phyloP scores from a whole-genome alignment of 2,329 filamentous ascomycete genomes.

The Fusarium sp. region DNA sequence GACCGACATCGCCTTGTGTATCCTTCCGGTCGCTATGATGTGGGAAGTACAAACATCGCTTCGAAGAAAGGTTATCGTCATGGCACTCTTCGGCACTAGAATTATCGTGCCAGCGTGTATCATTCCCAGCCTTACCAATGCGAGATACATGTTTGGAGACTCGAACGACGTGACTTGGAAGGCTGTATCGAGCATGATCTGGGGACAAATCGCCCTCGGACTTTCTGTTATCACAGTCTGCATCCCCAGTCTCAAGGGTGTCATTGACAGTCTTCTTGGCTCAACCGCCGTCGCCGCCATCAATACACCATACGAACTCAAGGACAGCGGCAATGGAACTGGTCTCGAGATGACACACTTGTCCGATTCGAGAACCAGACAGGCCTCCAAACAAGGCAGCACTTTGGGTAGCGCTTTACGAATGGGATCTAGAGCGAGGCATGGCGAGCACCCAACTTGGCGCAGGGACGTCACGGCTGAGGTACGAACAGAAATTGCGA shows the following conservation, averaged over 20 bases:
- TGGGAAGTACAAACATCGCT: slow-evolving; percentile 45
- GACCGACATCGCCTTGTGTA: slow-evolving; percentile 36
- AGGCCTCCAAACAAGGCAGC: slow-evolving; percentile 22
- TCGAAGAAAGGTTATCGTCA: slow-evolving; percentile 39
- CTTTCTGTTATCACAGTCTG: slow-evolving; percentile 46
- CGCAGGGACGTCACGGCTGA: slow-evolving; percentile 26
- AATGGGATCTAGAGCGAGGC: slow-evolving; percentile 9
- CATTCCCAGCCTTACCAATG: slow-evolving; percentile 36
- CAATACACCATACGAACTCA: slow-evolving; percentile 42
- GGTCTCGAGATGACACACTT: slow-evolving; percentile 40
- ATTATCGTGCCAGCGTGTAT: slow-evolving; percentile 42
- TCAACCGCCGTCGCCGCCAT: slow-evolving; percentile 40
- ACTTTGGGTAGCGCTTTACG: slow-evolving; percentile 1
- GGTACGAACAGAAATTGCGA: slow-evolving; percentile 15
- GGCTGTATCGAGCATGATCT: slow-evolving; percentile 34
- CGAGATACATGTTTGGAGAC: slow-evolving; percentile 31
- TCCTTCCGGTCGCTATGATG: slow-evolving; percentile 46
- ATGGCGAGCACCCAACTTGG: slow-evolving; percentile 26
- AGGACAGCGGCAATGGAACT: slow-evolving; percentile 37
- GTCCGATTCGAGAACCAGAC: slow-evolving; percentile 15
- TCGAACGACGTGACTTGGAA: slow-evolving; percentile 40
- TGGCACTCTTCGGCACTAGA: slow-evolving; percentile 41
- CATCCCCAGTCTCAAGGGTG: slow-evolving; percentile 44
- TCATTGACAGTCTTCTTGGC: slow-evolving; percentile 45
- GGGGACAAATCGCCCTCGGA: slow-evolving; percentile 42